These are phyloP conservation scores for Lepidium africanum DNA, from an alignment of 345 rosid species.

Conservation along the genomic window DNA sequence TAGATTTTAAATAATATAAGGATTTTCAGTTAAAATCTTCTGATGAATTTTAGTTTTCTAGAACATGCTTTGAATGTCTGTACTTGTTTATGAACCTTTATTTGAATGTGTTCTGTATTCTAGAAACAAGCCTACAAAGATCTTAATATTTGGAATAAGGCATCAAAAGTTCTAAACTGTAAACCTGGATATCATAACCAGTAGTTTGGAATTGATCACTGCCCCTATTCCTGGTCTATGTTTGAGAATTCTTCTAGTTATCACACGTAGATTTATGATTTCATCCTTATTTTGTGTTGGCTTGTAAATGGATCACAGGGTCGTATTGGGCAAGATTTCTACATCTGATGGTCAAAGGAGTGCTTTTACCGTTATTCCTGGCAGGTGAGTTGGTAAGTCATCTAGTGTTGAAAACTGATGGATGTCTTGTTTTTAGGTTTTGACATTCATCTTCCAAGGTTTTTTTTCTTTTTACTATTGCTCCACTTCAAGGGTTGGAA, in stretches of 20 bases:
- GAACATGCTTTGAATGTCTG: not conserved
- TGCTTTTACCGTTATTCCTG: constrained; percentile 74
- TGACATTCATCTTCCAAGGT: not conserved
- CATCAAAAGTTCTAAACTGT: not conserved
- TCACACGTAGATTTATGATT: constrained; percentile 25
- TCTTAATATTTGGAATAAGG: not conserved
- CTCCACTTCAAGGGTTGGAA: not conserved
- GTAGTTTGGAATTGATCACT: constrained; percentile 5
- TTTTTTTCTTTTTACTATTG: not conserved
- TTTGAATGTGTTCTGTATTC: not conserved
- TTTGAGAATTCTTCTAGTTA: constrained; percentile 20
- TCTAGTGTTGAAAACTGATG: constrained; percentile 21
- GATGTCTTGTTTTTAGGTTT: constrained; percentile 8
- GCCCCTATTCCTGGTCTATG: constrained; percentile 11
- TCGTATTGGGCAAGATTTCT: constrained; percentile 87
- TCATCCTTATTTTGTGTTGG: constrained; percentile 29
- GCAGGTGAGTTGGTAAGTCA: constrained; percentile 95
- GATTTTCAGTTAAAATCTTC: not conserved
- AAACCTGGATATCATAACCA: constrained; percentile 14
- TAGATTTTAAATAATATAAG: not conserved
- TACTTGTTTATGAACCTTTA: constrained; percentile 4
- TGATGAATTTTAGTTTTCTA: not conserved
- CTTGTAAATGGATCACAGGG: constrained; percentile 74
- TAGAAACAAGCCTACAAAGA: not conserved
- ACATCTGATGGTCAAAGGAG: constrained; percentile 85